Evolutionary conservation across 441 rosid genomes (phyloP).

Genomic region (Pelargonium exstipulatum): DNA sequence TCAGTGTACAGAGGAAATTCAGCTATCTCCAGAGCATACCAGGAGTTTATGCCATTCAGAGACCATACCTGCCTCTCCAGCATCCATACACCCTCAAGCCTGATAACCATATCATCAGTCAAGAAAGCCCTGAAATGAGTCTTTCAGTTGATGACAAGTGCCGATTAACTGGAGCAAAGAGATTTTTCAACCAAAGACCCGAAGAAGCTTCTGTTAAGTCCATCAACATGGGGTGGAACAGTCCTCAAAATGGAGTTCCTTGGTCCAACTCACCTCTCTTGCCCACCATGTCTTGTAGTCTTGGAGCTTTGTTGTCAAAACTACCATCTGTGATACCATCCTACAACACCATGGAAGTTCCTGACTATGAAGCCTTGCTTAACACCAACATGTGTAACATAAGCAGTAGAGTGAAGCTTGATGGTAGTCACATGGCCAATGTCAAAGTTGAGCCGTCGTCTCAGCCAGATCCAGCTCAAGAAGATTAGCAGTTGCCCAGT

Average conservation of each 20-base stretch:
- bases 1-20: conserved; percentile 56
- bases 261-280: conserved; percentile 46
- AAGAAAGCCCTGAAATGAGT: conserved; percentile 29
- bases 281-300: conserved; percentile 41
- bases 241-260: conserved; percentile 35
- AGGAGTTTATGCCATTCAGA: conserved; percentile 49
- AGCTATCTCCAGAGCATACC: conserved; percentile 63
- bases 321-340: conserved; percentile 38
- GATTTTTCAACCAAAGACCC: conserved; percentile 31
- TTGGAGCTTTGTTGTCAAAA: conserved; percentile 48
- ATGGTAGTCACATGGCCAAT: conserved; percentile 18
- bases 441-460: conserved; percentile 29
- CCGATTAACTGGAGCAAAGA: conserved; percentile 35
- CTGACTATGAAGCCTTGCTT: conserved; percentile 19
- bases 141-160: conserved; percentile 26
- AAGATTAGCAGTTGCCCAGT: conserved; percentile 25
- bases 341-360: conserved; percentile 26
- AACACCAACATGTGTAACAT: conserved; percentile 15
- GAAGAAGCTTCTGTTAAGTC: conserved; percentile 38
- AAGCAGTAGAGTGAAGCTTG: conserved; percentile 23
- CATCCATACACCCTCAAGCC: conserved; percentile 40
- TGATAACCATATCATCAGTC: conserved; percentile 16
- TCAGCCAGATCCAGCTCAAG: conserved; percentile 31
- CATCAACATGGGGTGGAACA: conserved; percentile 54
- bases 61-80: conserved; percentile 44